Evolutionary conservation across 2,329 filamentous ascomycete genomes (phyloP).

Genomic region (Cladosporium sp.): DNA sequence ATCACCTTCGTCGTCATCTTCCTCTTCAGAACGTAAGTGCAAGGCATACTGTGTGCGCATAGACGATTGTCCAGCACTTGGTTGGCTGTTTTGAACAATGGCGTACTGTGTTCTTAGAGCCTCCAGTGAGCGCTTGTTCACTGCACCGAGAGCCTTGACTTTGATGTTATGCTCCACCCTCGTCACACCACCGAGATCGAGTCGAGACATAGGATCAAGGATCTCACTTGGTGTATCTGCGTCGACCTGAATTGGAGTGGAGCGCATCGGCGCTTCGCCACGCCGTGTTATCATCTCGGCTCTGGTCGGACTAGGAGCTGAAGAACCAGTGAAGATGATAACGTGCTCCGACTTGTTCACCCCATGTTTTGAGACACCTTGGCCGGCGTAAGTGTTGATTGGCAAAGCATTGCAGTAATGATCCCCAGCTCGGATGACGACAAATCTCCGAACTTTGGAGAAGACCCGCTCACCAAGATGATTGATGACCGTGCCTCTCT

Average conservation of each 20-base stretch:
- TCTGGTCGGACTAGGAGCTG: neutral
- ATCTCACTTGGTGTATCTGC: slow-evolving; percentile 8
- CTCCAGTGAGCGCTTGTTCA: slow-evolving; percentile 19
- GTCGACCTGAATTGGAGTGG: slow-evolving; percentile 24
- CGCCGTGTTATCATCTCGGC: slow-evolving; percentile 13
- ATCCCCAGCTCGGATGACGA: slow-evolving; percentile 25
- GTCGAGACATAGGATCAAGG: slow-evolving; percentile 23
- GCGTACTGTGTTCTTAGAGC: slow-evolving; percentile 13
- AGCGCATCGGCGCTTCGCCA: slow-evolving; percentile 22
- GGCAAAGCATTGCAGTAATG: slow-evolving; percentile 27
- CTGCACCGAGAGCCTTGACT: slow-evolving; percentile 25
- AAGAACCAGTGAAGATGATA: slow-evolving; percentile 28
- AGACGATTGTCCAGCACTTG: neutral
- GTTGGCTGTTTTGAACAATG: neutral
- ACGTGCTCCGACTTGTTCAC: slow-evolving; percentile 29
- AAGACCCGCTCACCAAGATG: slow-evolving; percentile 22
- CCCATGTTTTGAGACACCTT: slow-evolving; percentile 24
- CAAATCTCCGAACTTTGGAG: slow-evolving; percentile 31
- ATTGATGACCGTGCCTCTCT: neutral
- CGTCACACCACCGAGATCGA: slow-evolving; percentile 24
- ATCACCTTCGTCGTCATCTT: slow-evolving; percentile 25
- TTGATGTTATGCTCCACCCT: slow-evolving; percentile 31
- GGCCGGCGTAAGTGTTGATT: slow-evolving; percentile 28
- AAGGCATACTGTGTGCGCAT: neutral
- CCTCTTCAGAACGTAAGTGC: neutral